A percentile compares a stretch with the other conserved stretches of the same genome.
These are phyloP conservation scores for Reutealis trisperma DNA, from an alignment of 345 rosid species.

Conservation along the genomic window DNA sequence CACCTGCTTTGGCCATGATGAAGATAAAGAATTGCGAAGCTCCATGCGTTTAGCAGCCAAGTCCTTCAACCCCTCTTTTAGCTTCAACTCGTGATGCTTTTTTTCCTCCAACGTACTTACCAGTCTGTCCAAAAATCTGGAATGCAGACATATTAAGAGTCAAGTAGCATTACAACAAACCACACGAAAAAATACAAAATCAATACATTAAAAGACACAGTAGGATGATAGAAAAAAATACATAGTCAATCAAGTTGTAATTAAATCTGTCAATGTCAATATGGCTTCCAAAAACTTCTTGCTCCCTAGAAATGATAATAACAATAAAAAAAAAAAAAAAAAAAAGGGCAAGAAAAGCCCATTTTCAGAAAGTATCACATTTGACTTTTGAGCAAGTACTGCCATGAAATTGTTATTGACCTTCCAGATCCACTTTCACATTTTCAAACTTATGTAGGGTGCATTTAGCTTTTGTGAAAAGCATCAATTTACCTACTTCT, in stretches of 20 bases:
- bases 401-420: not conserved
- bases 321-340: too few species aligned
- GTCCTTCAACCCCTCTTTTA: slow-evolving; percentile 81
- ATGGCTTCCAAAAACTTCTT: not conserved
- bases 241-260: not conserved
- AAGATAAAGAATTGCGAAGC: slow-evolving; percentile 81
- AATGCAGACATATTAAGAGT: slow-evolving; percentile 7
- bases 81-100: slow-evolving; percentile 75
- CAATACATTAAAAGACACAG: not conserved
- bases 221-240: not conserved
- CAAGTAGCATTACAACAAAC: not conserved
- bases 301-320: not conserved
- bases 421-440: not conserved
- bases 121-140: slow-evolving; percentile 87
- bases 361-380: not conserved
- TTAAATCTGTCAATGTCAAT: not conserved
- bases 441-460: not conserved
- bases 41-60: slow-evolving; percentile 80
- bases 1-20: slow-evolving; percentile 97
- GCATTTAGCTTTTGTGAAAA: too few species aligned
- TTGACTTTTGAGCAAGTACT: not conserved
- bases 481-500: too few species aligned
- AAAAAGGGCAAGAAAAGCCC: not conserved
- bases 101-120: slow-evolving; percentile 82
- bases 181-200: not conserved